Conservation (phyloP, 768 basidiomycete genomes). For the Russula emetica region DNA sequence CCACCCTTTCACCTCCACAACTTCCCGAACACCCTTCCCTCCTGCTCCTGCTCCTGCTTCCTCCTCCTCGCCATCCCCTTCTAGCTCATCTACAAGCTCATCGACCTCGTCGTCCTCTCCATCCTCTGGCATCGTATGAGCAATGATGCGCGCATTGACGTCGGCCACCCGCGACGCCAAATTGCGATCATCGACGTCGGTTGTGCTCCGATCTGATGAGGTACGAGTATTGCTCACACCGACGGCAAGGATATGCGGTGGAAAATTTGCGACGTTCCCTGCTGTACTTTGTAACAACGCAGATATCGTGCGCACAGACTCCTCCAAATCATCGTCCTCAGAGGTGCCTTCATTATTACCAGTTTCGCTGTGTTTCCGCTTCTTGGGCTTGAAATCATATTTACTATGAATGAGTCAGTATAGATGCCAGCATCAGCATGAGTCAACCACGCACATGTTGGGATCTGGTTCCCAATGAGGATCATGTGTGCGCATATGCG, state of each 20-base stretch:
- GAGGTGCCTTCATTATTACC: conserved; percentile 34
- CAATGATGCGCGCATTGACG: conserved; percentile 71
- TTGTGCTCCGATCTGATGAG: conserved; percentile 12
- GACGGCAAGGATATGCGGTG: conserved; percentile 12
- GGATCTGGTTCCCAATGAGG: conserved; percentile 83
- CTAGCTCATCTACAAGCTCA: conserved; percentile 34
- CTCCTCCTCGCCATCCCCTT: conserved; percentile 34
- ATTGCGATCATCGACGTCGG: conserved; percentile 8
- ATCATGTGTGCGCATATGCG: conserved; percentile 86
- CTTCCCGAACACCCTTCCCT: background rate
- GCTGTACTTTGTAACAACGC: conserved; percentile 56
- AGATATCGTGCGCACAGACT: conserved; percentile 71
- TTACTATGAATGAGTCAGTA: conserved; percentile 43
- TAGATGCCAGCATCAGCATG: background rate
- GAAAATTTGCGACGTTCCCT: conserved; percentile 20
- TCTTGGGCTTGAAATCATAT: conserved; percentile 77
- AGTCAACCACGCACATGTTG: conserved; percentile 53
- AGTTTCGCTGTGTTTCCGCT: conserved; percentile 44
- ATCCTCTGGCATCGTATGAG: conserved; percentile 66
- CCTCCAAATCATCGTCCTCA: conserved; percentile 60
- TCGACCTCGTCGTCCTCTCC: conserved; percentile 42
- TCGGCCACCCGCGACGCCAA: conserved; percentile 67
- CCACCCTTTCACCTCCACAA: conserved; percentile 17
- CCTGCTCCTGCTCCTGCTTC: conserved; percentile 19
- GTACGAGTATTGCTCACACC: conserved; percentile 20